These are phyloP conservation scores for Erodium moschatum DNA, from an alignment of 441 rosid species.

Conservation along the genomic window DNA sequence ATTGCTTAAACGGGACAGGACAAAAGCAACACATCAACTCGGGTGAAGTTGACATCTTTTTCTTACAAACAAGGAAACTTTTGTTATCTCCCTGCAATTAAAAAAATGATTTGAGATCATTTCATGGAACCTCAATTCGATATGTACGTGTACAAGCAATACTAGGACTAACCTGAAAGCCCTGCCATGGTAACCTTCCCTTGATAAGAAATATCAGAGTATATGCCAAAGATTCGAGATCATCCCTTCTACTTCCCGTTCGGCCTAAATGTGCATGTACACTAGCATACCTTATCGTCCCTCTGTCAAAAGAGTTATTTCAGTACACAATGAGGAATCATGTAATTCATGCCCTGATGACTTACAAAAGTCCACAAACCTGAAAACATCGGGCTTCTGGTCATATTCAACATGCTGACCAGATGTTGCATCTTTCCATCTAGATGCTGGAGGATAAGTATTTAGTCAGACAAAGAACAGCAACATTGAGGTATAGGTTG, in stretches of 20 bases:
- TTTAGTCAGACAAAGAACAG: neutral
- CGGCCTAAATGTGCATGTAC: constrained; percentile 97
- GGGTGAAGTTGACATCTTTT: constrained; percentile 91
- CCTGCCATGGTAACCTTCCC: constrained; percentile 96
- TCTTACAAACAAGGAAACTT: constrained; percentile 91
- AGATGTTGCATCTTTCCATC: constrained; percentile 72
- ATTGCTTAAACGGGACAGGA: constrained; percentile 69
- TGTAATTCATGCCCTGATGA: neutral
- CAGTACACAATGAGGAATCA: neutral
- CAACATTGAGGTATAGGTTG: neutral
- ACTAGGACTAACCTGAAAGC: constrained; percentile 55
- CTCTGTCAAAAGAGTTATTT: constrained; percentile 37
- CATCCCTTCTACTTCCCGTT: constrained; percentile 93
- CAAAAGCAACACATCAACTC: constrained; percentile 76
- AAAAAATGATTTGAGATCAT: neutral
- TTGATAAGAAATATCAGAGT: constrained; percentile 90
- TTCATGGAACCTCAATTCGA: neutral
- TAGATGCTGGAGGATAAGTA: constrained; percentile 43
- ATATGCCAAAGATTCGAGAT: constrained; percentile 92
- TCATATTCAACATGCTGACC: constrained; percentile 90
- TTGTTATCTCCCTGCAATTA: constrained; percentile 69
- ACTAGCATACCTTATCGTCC: constrained; percentile 95
- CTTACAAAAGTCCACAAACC: constrained; percentile 28
- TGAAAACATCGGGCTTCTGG: constrained; percentile 93
- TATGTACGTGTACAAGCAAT: neutral